A percentile compares a stretch with the other conserved stretches of the same genome.
phyloP scores from a whole-genome alignment of 2,329 filamentous ascomycete genomes.

The Coleophoma eucalyptorum region DNA sequence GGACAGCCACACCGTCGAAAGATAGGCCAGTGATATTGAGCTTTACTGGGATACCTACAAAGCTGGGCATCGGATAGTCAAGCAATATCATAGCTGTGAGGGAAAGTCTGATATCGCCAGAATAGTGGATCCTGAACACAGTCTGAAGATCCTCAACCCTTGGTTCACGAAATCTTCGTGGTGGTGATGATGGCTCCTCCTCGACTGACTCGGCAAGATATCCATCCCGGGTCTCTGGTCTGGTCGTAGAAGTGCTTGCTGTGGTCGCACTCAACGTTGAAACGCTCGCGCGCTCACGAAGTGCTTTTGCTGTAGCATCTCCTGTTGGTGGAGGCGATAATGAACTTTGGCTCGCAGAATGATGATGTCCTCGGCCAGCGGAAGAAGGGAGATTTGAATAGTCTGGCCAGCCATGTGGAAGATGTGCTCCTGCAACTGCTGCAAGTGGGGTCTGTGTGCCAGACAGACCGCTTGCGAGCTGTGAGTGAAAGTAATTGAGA shows the following conservation, averaged over 20 bases:
- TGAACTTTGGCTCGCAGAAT: slow-evolving; percentile 24
- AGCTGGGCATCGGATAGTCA: slow-evolving; percentile 98
- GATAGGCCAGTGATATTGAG: slow-evolving; percentile 92
- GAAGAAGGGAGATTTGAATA: slow-evolving; percentile 17
- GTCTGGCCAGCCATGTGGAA: slow-evolving; percentile 46
- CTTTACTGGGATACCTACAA: slow-evolving; percentile 91
- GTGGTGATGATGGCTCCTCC: slow-evolving; percentile 31
- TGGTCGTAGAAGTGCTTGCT: slow-evolving; percentile 47
- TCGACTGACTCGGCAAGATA: slow-evolving; percentile 24
- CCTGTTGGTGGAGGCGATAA: slow-evolving; percentile 27
- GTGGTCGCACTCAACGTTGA: slow-evolving; percentile 50
- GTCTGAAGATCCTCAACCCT: slow-evolving; percentile 87
- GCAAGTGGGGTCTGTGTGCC: slow-evolving; percentile 77
- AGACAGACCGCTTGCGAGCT: slow-evolving; percentile 66
- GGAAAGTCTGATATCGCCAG: slow-evolving; percentile 81
- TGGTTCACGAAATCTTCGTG: slow-evolving; percentile 62
- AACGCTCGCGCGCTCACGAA: slow-evolving; percentile 58
- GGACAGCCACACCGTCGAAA: slow-evolving; percentile 90
- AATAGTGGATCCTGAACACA: slow-evolving; percentile 85
- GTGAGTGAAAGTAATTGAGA: slow-evolving; percentile 78
- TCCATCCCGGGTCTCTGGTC: slow-evolving; percentile 54
- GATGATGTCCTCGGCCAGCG: slow-evolving; percentile 17
- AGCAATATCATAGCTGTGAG: slow-evolving; percentile 93
- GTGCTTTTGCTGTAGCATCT: slow-evolving; percentile 34
- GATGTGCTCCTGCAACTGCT: slow-evolving; percentile 70